Conservation (phyloP, 371 early-diverging fungal genomes). For the Massospora cicadina region DNA sequence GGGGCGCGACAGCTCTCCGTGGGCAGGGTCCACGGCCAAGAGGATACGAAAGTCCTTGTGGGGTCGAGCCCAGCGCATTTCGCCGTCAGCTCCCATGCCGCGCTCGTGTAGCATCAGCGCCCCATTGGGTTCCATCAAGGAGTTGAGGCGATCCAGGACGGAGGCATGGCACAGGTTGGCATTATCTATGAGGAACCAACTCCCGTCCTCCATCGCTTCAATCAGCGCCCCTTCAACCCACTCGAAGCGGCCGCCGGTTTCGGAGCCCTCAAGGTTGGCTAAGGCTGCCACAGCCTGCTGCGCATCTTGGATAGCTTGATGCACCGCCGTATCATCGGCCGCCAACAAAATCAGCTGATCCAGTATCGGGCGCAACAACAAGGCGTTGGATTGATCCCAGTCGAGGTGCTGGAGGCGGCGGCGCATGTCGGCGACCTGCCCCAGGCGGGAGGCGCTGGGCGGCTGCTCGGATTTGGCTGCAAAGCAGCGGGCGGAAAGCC, state of each 20-base stretch:
- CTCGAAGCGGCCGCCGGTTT: slow-evolving; percentile 70
- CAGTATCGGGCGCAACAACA: neutral
- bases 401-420: slow-evolving; percentile 9
- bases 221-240: slow-evolving; percentile 96
- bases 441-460: neutral
- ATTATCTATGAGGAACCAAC: slow-evolving; percentile 98
- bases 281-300: slow-evolving; percentile 16
- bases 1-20: slow-evolving; percentile 88
- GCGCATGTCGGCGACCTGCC: slow-evolving; percentile 16
- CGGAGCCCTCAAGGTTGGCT: slow-evolving; percentile 26
- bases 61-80: slow-evolving; percentile 64
- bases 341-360: neutral
- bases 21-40: slow-evolving; percentile 90
- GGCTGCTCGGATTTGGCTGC: slow-evolving; percentile 12
- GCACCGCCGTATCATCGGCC: neutral
- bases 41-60: slow-evolving; percentile 96
- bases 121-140: slow-evolving; percentile 81
- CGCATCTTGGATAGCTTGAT: neutral
- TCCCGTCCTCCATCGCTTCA: slow-evolving; percentile 81
- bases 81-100: slow-evolving; percentile 60
- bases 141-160: slow-evolving; percentile 88
- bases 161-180: slow-evolving; percentile 93
- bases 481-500: neutral
- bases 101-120: slow-evolving; percentile 79
- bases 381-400: slow-evolving; percentile 15